Evolutionary conservation across 73 alveolate species (phyloP).

Genomic region (Paramecium octaurelia): DNA sequence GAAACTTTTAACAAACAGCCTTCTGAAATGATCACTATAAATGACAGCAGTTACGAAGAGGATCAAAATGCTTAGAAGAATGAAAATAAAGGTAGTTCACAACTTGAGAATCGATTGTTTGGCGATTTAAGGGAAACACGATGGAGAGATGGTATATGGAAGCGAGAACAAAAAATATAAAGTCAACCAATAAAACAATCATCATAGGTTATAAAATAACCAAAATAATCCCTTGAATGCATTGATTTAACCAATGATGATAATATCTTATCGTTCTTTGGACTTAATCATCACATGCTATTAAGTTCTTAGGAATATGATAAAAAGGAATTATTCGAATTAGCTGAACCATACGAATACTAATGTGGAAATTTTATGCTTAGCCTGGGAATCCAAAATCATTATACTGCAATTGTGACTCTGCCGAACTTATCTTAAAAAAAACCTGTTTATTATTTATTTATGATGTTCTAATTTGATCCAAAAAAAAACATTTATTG

Average conservation of each 20-base stretch:
- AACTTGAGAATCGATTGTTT: not conserved
- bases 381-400: not conserved
- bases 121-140: not conserved
- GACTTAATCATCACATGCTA: not conserved
- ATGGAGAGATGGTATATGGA: not conserved
- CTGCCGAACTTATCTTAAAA: not conserved
- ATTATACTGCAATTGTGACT: not conserved
- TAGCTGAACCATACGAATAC: not conserved
- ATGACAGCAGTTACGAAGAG: not conserved
- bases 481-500: not conserved
- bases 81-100: not conserved
- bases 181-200: not conserved
- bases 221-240: not conserved
- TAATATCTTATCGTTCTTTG: not conserved
- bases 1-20: not conserved
- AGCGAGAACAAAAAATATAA: not conserved
- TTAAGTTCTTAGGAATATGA: not conserved
- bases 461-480: not conserved
- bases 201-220: not conserved
- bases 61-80: not conserved
- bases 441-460: not conserved
- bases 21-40: not conserved
- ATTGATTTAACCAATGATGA: not conserved
- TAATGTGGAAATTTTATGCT: not conserved
- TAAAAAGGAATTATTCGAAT: not conserved